Base-by-base conservation (phyloP, 2,329 filamentous ascomycete species). In the Phyllosticta citriasiana region DNA sequence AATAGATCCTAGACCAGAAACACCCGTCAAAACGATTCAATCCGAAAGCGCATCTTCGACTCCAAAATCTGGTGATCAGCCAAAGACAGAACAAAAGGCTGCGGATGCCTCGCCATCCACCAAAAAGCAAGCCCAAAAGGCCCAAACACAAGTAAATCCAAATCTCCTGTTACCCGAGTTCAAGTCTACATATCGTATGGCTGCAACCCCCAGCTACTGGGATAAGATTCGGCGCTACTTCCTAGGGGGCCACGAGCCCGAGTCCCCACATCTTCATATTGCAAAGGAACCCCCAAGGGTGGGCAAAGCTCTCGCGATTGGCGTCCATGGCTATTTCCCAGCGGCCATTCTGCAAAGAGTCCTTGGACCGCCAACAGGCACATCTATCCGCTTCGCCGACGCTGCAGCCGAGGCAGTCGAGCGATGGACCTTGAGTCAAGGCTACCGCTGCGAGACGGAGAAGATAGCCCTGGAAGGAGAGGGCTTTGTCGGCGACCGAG, bases 391-490 rank as follows among this genome's bases (percentile, higher is more conserved):
- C 51, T 99, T 99, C 70, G 91, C 92, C 9, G 93, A 89, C 65
- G 87, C 93, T 69, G 89, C 88, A 19, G 91, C 91, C 5, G 85
- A 89, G 50, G 88, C 90, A 1, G 93, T 99, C 67, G 84, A 87
- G 62, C 82, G 87, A 63, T 99, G 92, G 90, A 84, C 90, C 0
- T 84, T 90, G 59, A 79, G 79, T 12, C 84, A 90, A 65, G 87
- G 88, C 0, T 91, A 87, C 63, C 77, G 80, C 2, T 88, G 91
- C 64, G 88, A 95, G 66, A 90, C 99, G 60, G 91, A 97, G 70
- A 97, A 95, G 71, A 89, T 97, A 14, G 91, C 93, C 0, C 81
- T 99, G 0, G 94, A 99, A 75, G 93, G 93, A 24, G 94, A 99
- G 74, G 94, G 94, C 25, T 91, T 89, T 71, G 94, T 99, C 55